A percentile compares a stretch with the other conserved stretches of the same genome.
Conservation (phyloP, 108 stramenopile species). For the Conticribra guillardii region DNA sequence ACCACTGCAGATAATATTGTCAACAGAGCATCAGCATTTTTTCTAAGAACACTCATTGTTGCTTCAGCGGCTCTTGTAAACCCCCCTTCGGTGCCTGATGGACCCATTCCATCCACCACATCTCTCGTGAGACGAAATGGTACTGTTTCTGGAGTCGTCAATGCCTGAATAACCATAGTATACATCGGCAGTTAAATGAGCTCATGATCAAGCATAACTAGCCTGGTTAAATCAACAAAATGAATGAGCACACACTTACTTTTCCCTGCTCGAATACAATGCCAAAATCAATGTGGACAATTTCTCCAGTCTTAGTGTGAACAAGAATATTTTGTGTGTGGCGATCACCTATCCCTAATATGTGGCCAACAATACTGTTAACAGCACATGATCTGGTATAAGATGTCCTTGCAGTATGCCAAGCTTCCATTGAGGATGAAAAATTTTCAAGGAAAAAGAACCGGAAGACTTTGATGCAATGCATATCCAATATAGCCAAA, state of each 20-base stretch:
- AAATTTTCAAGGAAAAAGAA: slow-evolving; percentile 97
- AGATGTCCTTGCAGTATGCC: slow-evolving; percentile 83
- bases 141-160: slow-evolving; percentile 91
- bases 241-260: slow-evolving; percentile 34
- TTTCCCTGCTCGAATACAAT: slow-evolving; percentile 99
- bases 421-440: slow-evolving; percentile 77
- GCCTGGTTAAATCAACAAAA: no score
- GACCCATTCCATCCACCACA: slow-evolving; percentile 97
- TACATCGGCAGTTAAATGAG: not conserved
- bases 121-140: slow-evolving; percentile 98
- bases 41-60: slow-evolving; percentile 80
- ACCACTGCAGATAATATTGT: slow-evolving; percentile 95
- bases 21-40: slow-evolving; percentile 79
- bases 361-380: slow-evolving; percentile 95
- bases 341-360: slow-evolving; percentile 99
- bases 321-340: slow-evolving; percentile 96
- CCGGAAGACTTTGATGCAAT: slow-evolving; percentile 70
- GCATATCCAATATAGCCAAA: not conserved
- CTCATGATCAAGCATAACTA: no score
- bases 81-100: slow-evolving; percentile 87
- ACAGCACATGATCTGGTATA: slow-evolving; percentile 96
- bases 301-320: slow-evolving; percentile 87
- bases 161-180: slow-evolving; percentile 7
- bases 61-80: slow-evolving; percentile 84
- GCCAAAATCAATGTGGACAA: slow-evolving; percentile 99